Conservation (phyloP, 805 yeast genomes). For the Candida arabinofermentans region DNA sequence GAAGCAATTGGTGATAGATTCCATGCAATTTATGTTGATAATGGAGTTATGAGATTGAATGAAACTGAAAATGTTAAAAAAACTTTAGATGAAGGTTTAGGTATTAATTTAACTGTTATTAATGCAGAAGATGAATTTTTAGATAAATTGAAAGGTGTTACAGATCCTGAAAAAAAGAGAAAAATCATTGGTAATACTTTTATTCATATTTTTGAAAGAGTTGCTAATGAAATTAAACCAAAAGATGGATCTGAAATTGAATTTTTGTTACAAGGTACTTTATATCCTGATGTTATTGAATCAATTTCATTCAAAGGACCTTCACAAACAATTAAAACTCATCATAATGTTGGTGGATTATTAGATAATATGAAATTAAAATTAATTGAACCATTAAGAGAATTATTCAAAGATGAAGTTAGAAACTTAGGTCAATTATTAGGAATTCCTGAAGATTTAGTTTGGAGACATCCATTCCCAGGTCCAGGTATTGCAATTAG, state of each 20-base stretch:
- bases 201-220: conserved; percentile 94
- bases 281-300: conserved; percentile 98
- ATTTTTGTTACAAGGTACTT: conserved; percentile 91
- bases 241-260: conserved; percentile 86
- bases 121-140: conserved; percentile 92
- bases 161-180: conserved; percentile 98
- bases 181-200: conserved; percentile 98
- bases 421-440: conserved; percentile 91
- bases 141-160: conserved; percentile 81
- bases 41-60: conserved; percentile 94
- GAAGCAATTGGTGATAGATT: conserved; percentile 98
- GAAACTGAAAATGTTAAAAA: conserved; percentile 87
- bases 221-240: conserved; percentile 88
- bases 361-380: conserved; percentile 97
- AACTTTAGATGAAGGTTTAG: conserved; percentile 88
- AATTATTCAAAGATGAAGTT: conserved; percentile 97
- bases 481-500: conserved; percentile 99
- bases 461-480: conserved; percentile 99
- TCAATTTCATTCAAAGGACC: conserved; percentile 99
- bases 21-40: conserved; percentile 97
- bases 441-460: conserved; percentile 94
- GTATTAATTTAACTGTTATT: conserved; percentile 89
- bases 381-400: conserved; percentile 97
- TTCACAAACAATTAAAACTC: conserved; percentile 98
- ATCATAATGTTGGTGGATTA: conserved; percentile 98